Evolutionary conservation across 768 basidiomycete genomes (phyloP).

Genomic region (Rhizopogon roseolus): DNA sequence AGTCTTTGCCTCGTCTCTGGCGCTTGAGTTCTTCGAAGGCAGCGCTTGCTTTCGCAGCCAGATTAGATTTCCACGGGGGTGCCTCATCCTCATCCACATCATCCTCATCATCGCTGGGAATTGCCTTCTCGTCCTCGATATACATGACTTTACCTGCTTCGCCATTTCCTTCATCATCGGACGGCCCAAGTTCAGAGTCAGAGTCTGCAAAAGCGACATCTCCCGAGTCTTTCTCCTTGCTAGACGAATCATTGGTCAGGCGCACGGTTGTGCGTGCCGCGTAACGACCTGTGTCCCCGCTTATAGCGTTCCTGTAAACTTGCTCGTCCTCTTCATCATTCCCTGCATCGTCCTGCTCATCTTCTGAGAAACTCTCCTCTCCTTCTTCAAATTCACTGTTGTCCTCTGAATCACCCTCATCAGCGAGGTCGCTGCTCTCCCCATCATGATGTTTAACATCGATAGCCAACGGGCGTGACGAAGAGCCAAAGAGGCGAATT

Average conservation of each 20-base stretch:
- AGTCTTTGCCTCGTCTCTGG: constrained; percentile 52
- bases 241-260: constrained; percentile 32
- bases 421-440: constrained; percentile 31
- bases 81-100: constrained; percentile 32
- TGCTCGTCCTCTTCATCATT: constrained; percentile 5
- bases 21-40: constrained; percentile 36
- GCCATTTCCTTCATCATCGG: constrained; percentile 36
- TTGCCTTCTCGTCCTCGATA: constrained; percentile 47
- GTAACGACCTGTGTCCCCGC: constrained; percentile 44
- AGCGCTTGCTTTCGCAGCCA: constrained; percentile 46
- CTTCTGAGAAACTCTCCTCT: constrained; percentile 22
- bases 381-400: constrained; percentile 21
- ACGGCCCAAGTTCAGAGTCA: constrained; percentile 66
- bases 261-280: constrained; percentile 37
- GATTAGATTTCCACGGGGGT: constrained; percentile 73
- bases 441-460: constrained; percentile 27
- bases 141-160: constrained; percentile 32
- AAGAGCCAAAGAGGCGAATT: constrained; percentile 81
- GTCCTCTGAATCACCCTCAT: constrained; percentile 24
- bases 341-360: constrained; percentile 11
- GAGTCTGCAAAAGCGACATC: constrained; percentile 71
- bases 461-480: constrained; percentile 62
- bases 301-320: background rate
- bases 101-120: constrained; percentile 44
- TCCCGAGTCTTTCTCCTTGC: constrained; percentile 30